Percentiles rank a stretch among this genome's conserved stretches.
These are phyloP conservation scores for Fusarium sp. DNA, from an alignment of 2,329 filamentous ascomycete genomes.

Conservation along the genomic window DNA sequence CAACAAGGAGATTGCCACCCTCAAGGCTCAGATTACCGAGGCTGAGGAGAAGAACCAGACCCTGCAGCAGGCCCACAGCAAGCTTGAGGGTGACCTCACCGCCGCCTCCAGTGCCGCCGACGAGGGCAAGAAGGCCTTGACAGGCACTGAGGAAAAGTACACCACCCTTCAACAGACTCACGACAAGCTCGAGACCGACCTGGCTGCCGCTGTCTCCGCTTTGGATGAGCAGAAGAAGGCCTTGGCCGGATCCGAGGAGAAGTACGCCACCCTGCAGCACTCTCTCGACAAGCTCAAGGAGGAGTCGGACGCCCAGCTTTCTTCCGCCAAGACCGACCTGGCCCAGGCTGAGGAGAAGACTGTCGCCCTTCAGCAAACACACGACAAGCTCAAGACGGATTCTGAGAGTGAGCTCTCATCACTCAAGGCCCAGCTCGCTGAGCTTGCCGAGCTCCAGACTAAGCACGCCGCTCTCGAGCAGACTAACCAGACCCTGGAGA, in stretches of 20 bases:
- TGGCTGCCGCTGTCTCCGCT: conserved; percentile 40
- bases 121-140: conserved; percentile 42
- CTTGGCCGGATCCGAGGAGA: conserved; percentile 41
- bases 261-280: conserved; percentile 40
- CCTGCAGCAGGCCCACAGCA: conserved; percentile 44
- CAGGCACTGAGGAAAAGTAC: conserved; percentile 43
- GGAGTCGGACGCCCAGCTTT: conserved; percentile 40
- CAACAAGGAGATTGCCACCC: conserved; percentile 45
- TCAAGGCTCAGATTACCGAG: conserved; percentile 50
- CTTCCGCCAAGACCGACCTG: conserved; percentile 39
- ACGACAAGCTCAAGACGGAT: conserved; percentile 45
- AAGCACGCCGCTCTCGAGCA: conserved; percentile 47
- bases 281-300: conserved; percentile 42
- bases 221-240: conserved; percentile 45
- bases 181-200: conserved; percentile 42
- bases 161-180: conserved; percentile 40
- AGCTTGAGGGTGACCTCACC: conserved; percentile 47
- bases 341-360: conserved; percentile 41
- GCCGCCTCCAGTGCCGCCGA: conserved; percentile 40
- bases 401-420: conserved; percentile 32
- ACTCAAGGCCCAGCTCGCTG: conserved; percentile 41
- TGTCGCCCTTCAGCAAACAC: conserved; percentile 39
- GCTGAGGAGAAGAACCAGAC: conserved; percentile 46
- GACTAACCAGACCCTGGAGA: conserved; percentile 38
- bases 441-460: conserved; percentile 46